These are phyloP conservation scores for Teratosphaeria nubilosa DNA, from an alignment of 2,329 filamentous ascomycete genomes.

Conservation along the genomic window DNA sequence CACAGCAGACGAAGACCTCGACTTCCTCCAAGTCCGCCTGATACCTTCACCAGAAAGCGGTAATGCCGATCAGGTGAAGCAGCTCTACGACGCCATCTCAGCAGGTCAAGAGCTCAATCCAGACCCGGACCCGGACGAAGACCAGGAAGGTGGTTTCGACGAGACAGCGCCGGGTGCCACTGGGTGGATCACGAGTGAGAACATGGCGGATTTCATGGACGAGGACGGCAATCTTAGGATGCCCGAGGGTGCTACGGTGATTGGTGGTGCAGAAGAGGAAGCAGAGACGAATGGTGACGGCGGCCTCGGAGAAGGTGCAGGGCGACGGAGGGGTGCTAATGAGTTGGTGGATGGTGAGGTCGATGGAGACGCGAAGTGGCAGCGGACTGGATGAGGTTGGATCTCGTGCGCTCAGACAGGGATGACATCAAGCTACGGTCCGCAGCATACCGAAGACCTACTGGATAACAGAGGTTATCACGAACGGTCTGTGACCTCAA, in stretches of 20 bases:
- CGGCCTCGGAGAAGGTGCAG: conserved; percentile 25
- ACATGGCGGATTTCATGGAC: conserved; percentile 75
- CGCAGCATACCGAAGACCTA: neutral
- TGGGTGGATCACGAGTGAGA: conserved; percentile 87
- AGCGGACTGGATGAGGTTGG: conserved; percentile 37
- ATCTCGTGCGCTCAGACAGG: neutral
- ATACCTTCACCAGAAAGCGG: conserved; percentile 35
- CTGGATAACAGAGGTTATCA: neutral
- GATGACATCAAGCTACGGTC: no score
- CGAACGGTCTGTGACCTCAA: neutral
- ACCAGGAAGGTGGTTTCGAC: conserved; percentile 34
- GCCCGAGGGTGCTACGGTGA: conserved; percentile 53
- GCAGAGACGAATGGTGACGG: conserved; percentile 19
- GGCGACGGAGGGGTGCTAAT: conserved; percentile 29
- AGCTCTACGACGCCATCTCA: conserved; percentile 60
- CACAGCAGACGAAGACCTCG: conserved; percentile 51
- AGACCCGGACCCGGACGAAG: conserved; percentile 49
- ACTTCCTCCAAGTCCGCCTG: conserved; percentile 58
- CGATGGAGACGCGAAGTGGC: conserved; percentile 40
- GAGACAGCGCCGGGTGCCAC: conserved; percentile 61
- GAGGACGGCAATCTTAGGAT: conserved; percentile 71
- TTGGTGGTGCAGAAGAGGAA: conserved; percentile 43
- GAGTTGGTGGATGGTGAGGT: conserved; percentile 32
- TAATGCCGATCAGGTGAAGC: conserved; percentile 13
- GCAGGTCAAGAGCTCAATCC: conserved; percentile 68